Conservation (phyloP, 805 yeast genomes). For the Lipomyces kockii region DNA sequence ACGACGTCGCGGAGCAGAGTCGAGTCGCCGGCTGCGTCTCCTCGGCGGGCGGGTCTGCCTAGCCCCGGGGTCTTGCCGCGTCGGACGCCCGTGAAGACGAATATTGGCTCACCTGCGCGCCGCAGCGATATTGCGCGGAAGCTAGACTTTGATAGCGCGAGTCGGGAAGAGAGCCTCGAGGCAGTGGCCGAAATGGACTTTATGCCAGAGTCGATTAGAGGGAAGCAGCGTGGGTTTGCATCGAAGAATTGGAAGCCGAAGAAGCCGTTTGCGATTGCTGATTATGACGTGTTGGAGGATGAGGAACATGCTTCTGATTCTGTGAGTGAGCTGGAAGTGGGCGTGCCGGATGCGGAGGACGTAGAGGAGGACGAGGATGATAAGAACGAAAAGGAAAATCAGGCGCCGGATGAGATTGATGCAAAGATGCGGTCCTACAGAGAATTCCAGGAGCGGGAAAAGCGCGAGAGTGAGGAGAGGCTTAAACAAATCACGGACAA, state of each 20-base stretch:
- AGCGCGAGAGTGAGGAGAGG: constrained; percentile 23
- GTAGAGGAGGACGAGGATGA: constrained; percentile 15
- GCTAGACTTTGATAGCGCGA: constrained; percentile 16
- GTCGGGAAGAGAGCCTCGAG: neutral
- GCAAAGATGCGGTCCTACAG: constrained; percentile 17
- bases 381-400: constrained; percentile 17
- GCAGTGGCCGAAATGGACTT: neutral
- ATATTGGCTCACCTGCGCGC: constrained; percentile 35
- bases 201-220: constrained; percentile 5
- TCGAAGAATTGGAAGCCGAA: neutral
- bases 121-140: constrained; percentile 29
- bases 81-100: constrained; percentile 35
- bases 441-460: constrained; percentile 30
- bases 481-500: constrained; percentile 11
- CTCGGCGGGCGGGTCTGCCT: neutral
- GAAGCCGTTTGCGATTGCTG: constrained; percentile 16
- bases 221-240: neutral
- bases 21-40: constrained; percentile 7
- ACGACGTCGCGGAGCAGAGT: constrained; percentile 11
- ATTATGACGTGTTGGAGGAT: constrained; percentile 26
- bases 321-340: constrained; percentile 3
- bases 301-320: constrained; percentile 15
- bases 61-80: constrained; percentile 21
- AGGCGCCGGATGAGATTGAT: constrained; percentile 25
- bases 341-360: neutral